Evolutionary conservation across 768 basidiomycete species (phyloP).

Genomic region (Phlebiopsis gigantea): DNA sequence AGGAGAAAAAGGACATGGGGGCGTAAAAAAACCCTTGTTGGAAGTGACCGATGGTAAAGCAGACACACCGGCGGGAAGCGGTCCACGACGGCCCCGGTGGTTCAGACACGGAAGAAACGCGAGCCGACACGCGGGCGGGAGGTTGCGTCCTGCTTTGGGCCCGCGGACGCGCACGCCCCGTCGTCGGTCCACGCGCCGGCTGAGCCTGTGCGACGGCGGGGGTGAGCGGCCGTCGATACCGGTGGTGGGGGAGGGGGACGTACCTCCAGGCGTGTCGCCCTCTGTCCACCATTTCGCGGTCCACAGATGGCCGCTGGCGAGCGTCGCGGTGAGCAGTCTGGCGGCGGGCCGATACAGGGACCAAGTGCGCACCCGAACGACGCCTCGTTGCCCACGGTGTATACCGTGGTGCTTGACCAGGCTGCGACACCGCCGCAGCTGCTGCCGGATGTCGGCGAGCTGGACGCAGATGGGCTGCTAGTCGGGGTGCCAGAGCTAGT

Average conservation of each 20-base stretch:
- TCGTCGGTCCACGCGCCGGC: conserved; percentile 53
- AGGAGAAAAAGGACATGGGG: too few relatives aligned
- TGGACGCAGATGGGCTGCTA: conserved; percentile 14
- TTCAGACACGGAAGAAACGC: conserved; percentile 9
- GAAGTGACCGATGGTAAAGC: too few relatives aligned
- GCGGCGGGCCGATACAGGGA: not conserved
- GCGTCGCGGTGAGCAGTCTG: not conserved
- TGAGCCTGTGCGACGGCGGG: conserved; percentile 34
- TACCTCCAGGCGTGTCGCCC: conserved; percentile 43
- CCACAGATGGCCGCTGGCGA: conserved; percentile 33
- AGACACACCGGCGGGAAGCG: too few relatives aligned
- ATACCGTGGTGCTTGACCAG: conserved; percentile 44
- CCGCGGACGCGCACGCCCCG: conserved; percentile 38
- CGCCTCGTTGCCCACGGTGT: conserved; percentile 47
- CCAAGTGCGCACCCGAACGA: conserved; percentile 44
- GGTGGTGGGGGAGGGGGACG: conserved; percentile 3
- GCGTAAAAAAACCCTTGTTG: too few relatives aligned
- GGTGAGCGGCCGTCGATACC: not conserved
- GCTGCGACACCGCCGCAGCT: conserved; percentile 44
- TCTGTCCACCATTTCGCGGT: conserved; percentile 63
- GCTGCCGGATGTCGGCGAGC: conserved; percentile 21
- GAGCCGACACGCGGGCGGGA: conserved; percentile 1
- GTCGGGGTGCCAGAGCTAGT: not conserved
- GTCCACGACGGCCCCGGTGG: not conserved
- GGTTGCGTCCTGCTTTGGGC: not conserved